These are phyloP conservation scores for Heliamphora pulchella DNA, from an alignment of 179 eudicot genomes.

Conservation along the genomic window DNA sequence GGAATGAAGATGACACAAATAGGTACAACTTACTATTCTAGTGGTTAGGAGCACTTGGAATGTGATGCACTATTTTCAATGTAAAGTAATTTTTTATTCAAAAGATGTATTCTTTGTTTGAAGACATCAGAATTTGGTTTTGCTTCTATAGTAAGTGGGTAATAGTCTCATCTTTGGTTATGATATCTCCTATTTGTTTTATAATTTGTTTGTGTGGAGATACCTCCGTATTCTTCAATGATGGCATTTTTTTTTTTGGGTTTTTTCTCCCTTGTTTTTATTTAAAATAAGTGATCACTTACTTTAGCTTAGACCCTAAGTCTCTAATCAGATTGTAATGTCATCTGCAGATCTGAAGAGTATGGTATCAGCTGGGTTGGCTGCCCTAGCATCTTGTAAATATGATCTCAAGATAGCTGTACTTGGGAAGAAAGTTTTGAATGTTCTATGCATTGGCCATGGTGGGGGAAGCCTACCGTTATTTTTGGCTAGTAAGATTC, in stretches of 20 bases:
- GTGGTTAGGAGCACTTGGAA: constrained; percentile 1
- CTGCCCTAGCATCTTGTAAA: constrained; percentile 50
- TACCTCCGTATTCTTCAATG: background rate
- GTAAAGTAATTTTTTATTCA: background rate
- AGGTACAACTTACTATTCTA: background rate
- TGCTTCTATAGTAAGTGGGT: background rate
- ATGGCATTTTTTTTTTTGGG: background rate
- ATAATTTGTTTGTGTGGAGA: constrained; percentile 12
- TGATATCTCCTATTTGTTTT: background rate
- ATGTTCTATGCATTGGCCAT: constrained; percentile 79
- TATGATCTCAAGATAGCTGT: constrained; percentile 54
- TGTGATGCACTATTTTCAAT: background rate
- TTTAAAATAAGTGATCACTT: background rate
- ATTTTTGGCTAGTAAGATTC: constrained; percentile 64
- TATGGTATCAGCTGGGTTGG: constrained; percentile 78
- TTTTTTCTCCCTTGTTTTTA: no score
- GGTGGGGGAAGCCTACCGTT: constrained; percentile 96
- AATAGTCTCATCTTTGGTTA: background rate
- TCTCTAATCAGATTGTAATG: constrained; percentile 8
- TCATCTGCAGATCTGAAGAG: constrained; percentile 64
- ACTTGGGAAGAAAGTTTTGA: constrained; percentile 49
- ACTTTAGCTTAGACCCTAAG: background rate
- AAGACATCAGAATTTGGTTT: background rate
- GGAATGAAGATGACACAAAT: background rate
- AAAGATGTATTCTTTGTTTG: background rate